Evolutionary conservation across 1,139 yeast species (phyloP), one percentile per base, ranked within the genome.

Genomic region (Yamadazyma oceani): DNA sequence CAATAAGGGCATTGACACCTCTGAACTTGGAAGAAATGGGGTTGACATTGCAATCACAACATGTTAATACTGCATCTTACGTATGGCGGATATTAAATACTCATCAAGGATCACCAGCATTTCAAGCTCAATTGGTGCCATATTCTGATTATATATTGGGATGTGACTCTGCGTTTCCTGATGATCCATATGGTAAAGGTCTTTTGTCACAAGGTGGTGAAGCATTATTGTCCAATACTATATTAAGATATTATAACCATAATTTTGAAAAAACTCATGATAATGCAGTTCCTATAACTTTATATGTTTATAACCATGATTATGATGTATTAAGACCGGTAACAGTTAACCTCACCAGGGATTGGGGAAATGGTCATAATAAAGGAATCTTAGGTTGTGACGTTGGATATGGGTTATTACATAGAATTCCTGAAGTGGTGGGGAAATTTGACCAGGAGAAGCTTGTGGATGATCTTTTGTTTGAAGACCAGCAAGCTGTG

Each of bases 141-240:
- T 83, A 83, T 51, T 80, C 92, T 1, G 98, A 92, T 58, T 92
- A 86, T 55, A 84, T 92, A 40, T 80, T 92, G 35, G 97, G 95
- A 4, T 88, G 95, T 39, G 95, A 89, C 48, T 66, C 75, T 0
- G 72, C 73, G 0, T 69, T 55, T 35, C 62, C 66, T 4, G 60
- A 58, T 15, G 75, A 69, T 45, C 46, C 51, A 1, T 42, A 46
- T 35, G 95, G 95, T 1, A 65, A 64, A 43, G 75, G 76, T 0
- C 64, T 87, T 29, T 69, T 90, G 42, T 80, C 86, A 8, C 77
- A 82, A 5, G 96, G 97, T 12, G 97, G 97, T 3, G 96, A 90
- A 58, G 80, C 85, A 19, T 64, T 88, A 26, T 65, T 90, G 38
- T 82, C 89, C 2, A 73, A 84, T 32, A 82, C 88, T 1, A 75